Evolutionary conservation across 371 early-diverging fungal genomes (phyloP).

Genomic region (Mortierella sp.): DNA sequence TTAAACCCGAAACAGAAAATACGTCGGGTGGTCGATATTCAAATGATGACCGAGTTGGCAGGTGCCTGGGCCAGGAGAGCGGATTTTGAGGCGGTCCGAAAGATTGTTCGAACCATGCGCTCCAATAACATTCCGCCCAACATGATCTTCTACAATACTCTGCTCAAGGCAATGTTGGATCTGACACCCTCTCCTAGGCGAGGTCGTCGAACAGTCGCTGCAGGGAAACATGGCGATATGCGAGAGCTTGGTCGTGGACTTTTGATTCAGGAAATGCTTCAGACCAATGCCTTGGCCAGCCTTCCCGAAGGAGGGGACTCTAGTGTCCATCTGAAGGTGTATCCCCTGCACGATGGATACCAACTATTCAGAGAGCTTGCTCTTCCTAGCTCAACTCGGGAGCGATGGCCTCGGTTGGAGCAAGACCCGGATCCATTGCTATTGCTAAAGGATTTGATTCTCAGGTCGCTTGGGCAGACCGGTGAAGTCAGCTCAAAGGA

Average conservation of each 20-base stretch:
- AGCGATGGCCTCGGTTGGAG: background rate
- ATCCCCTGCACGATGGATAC: no score
- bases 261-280: constrained; percentile 30
- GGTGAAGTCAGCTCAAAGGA: background rate
- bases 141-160: constrained; percentile 47
- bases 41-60: constrained; percentile 20
- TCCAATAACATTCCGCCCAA: constrained; percentile 24
- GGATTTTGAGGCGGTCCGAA: constrained; percentile 17
- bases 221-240: constrained; percentile 18
- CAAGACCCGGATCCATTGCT: constrained; percentile 15
- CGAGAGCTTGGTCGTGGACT: constrained; percentile 41
- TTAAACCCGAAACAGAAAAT: no score
- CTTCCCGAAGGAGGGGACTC: background rate
- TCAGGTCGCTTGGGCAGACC: background rate
- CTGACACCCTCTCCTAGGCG: constrained; percentile 17
- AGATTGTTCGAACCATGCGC: constrained; percentile 23
- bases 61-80: constrained; percentile 43
- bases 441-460: constrained; percentile 25
- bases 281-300: background rate
- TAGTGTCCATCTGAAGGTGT: no score
- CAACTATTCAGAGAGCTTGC: no score
- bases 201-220: constrained; percentile 17
- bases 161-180: constrained; percentile 36
- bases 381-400: background rate
- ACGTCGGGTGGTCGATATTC: constrained; percentile 10